Conservation (phyloP, 2,329 filamentous ascomycete genomes). For the Botryotinia calthae region DNA sequence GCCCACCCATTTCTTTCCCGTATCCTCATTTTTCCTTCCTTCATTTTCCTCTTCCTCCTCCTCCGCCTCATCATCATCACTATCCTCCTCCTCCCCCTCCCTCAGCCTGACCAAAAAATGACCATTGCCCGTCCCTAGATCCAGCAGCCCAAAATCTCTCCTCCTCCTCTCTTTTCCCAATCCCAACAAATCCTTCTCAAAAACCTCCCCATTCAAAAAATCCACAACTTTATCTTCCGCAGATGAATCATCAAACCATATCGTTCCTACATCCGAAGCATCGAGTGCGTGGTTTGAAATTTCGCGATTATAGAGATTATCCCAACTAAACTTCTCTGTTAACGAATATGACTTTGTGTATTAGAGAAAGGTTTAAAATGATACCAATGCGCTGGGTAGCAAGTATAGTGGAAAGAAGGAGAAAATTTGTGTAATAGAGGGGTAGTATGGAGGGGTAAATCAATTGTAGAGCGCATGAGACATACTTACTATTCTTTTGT, state of each 20-base stretch:
- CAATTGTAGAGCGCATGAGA: background rate
- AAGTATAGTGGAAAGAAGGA: background rate
- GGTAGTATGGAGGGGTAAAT: conserved; percentile 27
- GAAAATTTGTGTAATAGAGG: background rate
- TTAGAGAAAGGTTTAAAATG: background rate
- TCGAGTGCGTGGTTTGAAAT: conserved; percentile 69
- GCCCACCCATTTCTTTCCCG: conserved; percentile 68
- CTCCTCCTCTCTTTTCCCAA: conserved; percentile 22
- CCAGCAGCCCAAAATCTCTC: conserved; percentile 62
- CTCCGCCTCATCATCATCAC: conserved; percentile 26
- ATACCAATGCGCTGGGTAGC: no score
- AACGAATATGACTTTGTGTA: background rate
- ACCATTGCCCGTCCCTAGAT: conserved; percentile 93
- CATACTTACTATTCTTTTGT: conserved; percentile 79
- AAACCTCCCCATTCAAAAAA: conserved; percentile 46
- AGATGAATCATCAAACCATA: conserved; percentile 94
- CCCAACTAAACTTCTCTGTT: conserved; percentile 57
- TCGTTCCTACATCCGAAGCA: conserved; percentile 77
- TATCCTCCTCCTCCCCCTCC: conserved; percentile 42
- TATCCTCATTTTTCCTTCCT: conserved; percentile 39
- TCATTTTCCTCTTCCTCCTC: conserved; percentile 58
- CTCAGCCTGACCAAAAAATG: conserved; percentile 82
- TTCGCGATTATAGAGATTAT: conserved; percentile 69
- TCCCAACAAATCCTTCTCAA: conserved; percentile 23
- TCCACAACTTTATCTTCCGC: conserved; percentile 77